Percentiles rank a stretch among this genome's conserved stretches.
Evolutionary conservation across 495 filamentous ascomycete species (phyloP).

Genomic region (Penicillium paxilli): DNA sequence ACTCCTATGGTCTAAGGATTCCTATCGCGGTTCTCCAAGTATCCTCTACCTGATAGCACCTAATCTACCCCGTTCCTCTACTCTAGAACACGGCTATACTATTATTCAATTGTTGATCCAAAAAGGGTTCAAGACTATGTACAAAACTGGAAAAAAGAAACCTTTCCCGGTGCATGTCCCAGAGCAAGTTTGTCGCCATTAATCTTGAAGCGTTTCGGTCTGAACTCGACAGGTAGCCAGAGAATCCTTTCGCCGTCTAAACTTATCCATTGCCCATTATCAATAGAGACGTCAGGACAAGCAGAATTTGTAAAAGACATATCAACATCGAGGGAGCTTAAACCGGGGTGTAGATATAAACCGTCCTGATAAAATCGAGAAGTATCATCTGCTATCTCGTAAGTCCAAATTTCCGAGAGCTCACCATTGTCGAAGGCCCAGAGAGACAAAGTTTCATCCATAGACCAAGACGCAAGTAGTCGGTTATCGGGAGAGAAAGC

Average conservation of each 20-base stretch:
- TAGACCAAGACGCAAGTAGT: constrained; percentile 28
- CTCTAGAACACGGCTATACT: no score
- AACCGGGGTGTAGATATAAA: background rate
- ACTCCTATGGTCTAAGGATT: no score
- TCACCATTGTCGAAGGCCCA: no score
- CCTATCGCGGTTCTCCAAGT: no score
- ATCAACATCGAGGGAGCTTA: background rate
- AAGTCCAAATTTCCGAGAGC: no score
- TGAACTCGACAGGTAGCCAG: background rate
- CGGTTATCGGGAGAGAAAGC: constrained; percentile 40
- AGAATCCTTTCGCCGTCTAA: background rate
- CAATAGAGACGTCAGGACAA: background rate
- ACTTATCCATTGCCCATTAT: background rate
- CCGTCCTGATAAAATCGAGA: background rate
- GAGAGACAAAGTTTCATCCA: no score
- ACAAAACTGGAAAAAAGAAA: background rate
- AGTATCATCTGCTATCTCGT: background rate
- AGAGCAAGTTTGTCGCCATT: background rate
- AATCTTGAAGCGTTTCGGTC: background rate
- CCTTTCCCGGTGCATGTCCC: background rate
- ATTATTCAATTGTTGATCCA: no score
- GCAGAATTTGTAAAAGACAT: background rate
- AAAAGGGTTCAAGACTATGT: background rate
- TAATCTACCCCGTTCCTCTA: no score
- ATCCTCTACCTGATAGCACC: no score